Base-by-base conservation (phyloP, 805 yeast genomes). In the Yamadazyma sp. region DNA sequence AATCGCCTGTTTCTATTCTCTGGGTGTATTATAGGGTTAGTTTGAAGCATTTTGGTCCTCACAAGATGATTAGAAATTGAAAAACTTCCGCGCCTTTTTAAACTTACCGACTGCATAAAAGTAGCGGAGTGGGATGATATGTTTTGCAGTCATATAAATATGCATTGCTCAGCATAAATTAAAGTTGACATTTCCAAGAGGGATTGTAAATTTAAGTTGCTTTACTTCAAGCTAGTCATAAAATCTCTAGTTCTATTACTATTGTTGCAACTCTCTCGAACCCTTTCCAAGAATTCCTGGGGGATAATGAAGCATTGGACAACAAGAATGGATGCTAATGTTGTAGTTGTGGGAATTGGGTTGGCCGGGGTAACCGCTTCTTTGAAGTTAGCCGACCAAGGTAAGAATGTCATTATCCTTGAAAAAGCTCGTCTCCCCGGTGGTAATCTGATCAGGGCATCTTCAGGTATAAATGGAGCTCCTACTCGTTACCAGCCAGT, bases 371-470 rank as follows among this genome's bases (percentile, higher is more conserved):
- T 78, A 21, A 62, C 77, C 3, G 62, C 76, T 9, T 56, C 70
- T 10, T 54, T 68, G 27, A 64, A 64, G 40, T 46, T 73, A 14
- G 53, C 57, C 16, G 55, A 64, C 27, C 45, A 55, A 16, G 67
- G 70, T 10, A 43, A 61, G 15, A 66, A 73, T 1, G 75, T 78
- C 3, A 50, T 67, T 0, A 40, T 78, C 5, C 38, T 78, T 3
- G 84, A 78, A 37, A 78, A 78, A 47, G 57, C 70, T 0, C 57
- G 56, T 10, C 60, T 62, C 19, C 51, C 75, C 22, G 84, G 84
- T 20, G 82, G 83, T 5, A 78, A 78, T 46, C 77, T 82, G 2
- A 67, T 70, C 38, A 78, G 77, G 54, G 84, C 84, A 0, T 75
- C 81, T 3, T 73, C 80, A 16, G 84, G 84, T 15, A 78, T 78